Conservation (phyloP, 192 early-diverging fungal species). For the Coemansia sp. region DNA sequence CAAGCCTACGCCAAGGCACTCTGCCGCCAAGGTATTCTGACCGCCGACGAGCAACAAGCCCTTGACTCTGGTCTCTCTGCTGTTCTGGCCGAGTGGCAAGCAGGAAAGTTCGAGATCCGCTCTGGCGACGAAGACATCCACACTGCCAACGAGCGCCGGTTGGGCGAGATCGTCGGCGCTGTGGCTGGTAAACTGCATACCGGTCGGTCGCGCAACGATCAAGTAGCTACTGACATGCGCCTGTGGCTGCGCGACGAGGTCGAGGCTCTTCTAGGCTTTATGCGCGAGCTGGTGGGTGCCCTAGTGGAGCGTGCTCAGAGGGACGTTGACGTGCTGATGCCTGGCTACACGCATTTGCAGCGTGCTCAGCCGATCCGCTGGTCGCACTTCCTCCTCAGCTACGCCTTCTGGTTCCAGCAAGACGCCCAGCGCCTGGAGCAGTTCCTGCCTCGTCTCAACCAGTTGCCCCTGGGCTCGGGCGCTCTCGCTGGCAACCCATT, state of each 20-base stretch:
- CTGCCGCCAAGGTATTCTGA: constrained; percentile 71
- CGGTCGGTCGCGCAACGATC: constrained; percentile 94
- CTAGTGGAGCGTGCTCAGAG: constrained; percentile 77
- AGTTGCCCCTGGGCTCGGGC: constrained; percentile 88
- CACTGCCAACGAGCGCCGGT: constrained; percentile 95
- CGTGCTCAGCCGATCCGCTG: constrained; percentile 98
- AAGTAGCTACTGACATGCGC: constrained; percentile 98
- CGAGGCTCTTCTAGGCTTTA: constrained; percentile 59
- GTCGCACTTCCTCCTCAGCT: constrained; percentile 88
- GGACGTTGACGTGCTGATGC: constrained; percentile 97
- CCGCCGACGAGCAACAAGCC: constrained; percentile 68
- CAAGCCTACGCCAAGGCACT: constrained; percentile 90
- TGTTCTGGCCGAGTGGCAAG: constrained; percentile 84
- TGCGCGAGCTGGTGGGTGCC: constrained; percentile 79
- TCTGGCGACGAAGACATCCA: constrained; percentile 97
- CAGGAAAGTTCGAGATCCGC: constrained; percentile 68
- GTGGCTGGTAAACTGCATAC: constrained; percentile 98
- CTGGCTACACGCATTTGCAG: constrained; percentile 99
- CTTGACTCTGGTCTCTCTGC: constrained; percentile 75
- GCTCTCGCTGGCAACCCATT: constrained; percentile 98
- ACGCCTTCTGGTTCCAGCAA: constrained; percentile 90
- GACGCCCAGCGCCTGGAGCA: constrained; percentile 86
- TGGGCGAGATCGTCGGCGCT: constrained; percentile 88
- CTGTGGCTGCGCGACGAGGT: constrained; percentile 90
- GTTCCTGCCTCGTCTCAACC: constrained; percentile 79